Evolutionary conservation across 352 stramenopile species (phyloP), one percentile per base, ranked within the genome.

Genomic region (Pythium rhizo-oryzae): DNA sequence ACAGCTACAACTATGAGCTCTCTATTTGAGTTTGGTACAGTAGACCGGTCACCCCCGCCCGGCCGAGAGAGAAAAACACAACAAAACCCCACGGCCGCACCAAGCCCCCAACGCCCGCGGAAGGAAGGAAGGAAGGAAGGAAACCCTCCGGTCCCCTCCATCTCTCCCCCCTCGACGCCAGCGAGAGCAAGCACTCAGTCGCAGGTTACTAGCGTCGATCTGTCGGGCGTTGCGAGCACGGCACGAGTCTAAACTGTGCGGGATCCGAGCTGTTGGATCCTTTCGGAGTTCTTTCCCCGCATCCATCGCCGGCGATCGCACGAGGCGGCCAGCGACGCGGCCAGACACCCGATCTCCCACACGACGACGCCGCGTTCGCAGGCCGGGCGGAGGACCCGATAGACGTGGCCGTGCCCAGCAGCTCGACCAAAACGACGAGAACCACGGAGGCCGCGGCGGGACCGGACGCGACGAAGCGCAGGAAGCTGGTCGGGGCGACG

Each of bases 401-500:
- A 44, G 28, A 43, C 43, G 57, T 28, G 25, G 24, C 30, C 23
- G 30, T 30, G 28, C 37, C 53, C 35, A 44, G 58, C 43, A 47
- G 44, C 25, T 23, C 53, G 46, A 72, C 44, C 28, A 72, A 58
- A 44, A 72, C 66, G 66, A 64, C 66, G 59, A 72, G 43, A 59
- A 65, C 56, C 56, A 65, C 56, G 39, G 50, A 61, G 53, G 57
- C 62, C 18, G 53, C 62, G 35, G 54, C 24, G 7, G 66, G 46
- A 64, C 66, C 52, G 46, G 66, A 72, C 51, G 47, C 66, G 52
- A 72, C 59, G 54, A 73, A 73, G 67, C 67, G 67, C 39, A 65
- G 67, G 28, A 73, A 65, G 43, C 53, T 73, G 57, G 62, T 46
- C 51, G 56, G 37, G 16, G 57, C 56, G 23, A 21, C 64, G 12